Percentiles rank a stretch among this genome's conserved stretches.
phyloP scores from a whole-genome alignment of 2,329 filamentous ascomycete species.

The Chalara sp. region DNA sequence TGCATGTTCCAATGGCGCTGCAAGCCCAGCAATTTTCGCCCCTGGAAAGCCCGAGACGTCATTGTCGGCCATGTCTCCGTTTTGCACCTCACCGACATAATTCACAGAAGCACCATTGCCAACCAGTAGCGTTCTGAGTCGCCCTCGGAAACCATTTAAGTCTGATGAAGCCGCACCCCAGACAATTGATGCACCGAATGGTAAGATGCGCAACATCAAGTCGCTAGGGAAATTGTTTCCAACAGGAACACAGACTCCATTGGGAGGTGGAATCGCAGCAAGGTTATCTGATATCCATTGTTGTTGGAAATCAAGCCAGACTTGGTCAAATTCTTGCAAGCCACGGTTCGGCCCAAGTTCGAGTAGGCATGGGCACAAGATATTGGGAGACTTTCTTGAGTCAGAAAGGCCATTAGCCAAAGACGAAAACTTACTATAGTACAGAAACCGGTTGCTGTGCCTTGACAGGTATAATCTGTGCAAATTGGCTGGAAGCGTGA shows the following conservation, averaged over 20 bases:
- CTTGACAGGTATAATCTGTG: no score
- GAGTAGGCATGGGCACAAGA: no score
- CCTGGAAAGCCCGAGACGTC: neutral
- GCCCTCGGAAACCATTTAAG: conserved; percentile 24
- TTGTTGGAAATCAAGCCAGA: conserved; percentile 1
- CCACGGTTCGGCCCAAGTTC: neutral
- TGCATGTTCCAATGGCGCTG: neutral
- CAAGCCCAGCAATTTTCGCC: neutral
- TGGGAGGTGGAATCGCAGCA: neutral
- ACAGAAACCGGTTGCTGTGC: no score
- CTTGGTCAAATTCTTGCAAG: neutral
- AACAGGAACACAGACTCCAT: neutral
- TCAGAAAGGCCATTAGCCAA: no score
- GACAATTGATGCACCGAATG: conserved; percentile 38
- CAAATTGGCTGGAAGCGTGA: no score
- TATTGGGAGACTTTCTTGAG: no score
- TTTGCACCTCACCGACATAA: neutral
- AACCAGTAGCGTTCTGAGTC: neutral
- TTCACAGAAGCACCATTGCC: neutral
- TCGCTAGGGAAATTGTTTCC: neutral
- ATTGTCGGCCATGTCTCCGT: neutral
- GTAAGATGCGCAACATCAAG: conserved; percentile 33
- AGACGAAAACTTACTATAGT: no score
- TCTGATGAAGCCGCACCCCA: conserved; percentile 30
- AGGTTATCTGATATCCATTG: neutral